Conservation (phyloP, 768 basidiomycete genomes). For the Mycena amicta region DNA sequence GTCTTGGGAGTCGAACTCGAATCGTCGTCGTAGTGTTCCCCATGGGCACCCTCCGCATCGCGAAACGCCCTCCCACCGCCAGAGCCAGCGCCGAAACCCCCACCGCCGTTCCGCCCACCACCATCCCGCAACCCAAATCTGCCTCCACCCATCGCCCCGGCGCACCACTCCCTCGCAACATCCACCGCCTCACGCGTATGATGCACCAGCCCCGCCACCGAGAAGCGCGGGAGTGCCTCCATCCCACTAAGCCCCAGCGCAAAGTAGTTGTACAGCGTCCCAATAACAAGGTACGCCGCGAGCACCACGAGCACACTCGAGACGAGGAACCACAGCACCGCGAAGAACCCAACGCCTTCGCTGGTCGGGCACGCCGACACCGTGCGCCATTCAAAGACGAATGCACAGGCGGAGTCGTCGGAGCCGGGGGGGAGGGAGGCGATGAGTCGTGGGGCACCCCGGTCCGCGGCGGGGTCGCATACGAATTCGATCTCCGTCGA, state of each 20-base stretch:
- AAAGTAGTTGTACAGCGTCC: conserved; percentile 77
- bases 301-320: conserved; percentile 57
- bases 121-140: neutral
- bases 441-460: conserved; percentile 57
- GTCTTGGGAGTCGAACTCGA: too few species aligned
- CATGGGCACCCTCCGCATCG: neutral
- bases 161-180: conserved; percentile 13
- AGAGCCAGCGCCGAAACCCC: neutral
- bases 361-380: conserved; percentile 80
- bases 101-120: neutral
- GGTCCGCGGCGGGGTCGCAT: conserved; percentile 66
- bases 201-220: conserved; percentile 52
- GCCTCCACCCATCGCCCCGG: neutral
- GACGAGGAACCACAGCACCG: conserved; percentile 55
- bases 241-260: conserved; percentile 71
- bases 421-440: conserved; percentile 68
- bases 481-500: conserved; percentile 76
- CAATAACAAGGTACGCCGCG: conserved; percentile 65
- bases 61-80: neutral
- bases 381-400: conserved; percentile 83
- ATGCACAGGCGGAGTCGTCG: conserved; percentile 71
- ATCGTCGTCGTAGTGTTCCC: too few species aligned
- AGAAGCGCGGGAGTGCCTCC: conserved; percentile 73
- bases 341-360: conserved; percentile 52
- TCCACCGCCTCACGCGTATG: conserved; percentile 46